These are phyloP conservation scores for Torrubiella hemipterigena DNA, from an alignment of 2,329 filamentous ascomycete genomes.

Conservation along the genomic window DNA sequence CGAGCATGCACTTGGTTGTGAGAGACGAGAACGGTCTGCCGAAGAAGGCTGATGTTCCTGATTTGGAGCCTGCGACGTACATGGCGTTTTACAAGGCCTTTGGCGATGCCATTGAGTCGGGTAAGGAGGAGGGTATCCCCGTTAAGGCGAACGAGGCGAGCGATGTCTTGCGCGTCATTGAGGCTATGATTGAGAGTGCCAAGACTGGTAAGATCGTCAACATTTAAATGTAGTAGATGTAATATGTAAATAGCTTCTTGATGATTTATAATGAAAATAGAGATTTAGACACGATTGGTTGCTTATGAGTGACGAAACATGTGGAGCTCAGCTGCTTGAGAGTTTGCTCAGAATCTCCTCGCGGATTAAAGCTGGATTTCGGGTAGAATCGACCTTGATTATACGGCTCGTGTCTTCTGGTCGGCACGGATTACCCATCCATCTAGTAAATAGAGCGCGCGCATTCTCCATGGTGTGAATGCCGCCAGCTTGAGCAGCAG, in stretches of 20 bases:
- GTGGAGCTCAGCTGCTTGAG: no score
- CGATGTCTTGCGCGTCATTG: conserved; percentile 40
- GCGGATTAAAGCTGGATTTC: conserved; percentile 8
- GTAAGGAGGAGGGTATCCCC: conserved; percentile 37
- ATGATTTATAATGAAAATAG: no score
- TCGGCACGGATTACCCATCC: conserved; percentile 18
- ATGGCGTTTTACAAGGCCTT: conserved; percentile 50
- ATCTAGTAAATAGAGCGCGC: conserved; percentile 13
- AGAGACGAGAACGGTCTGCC: conserved; percentile 38
- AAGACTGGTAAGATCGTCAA: conserved; percentile 31
- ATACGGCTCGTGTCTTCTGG: conserved; percentile 9
- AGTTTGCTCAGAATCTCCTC: conserved; percentile 13
- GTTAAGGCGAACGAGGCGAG: conserved; percentile 40
- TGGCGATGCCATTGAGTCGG: conserved; percentile 32
- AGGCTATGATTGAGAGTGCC: conserved; percentile 38
- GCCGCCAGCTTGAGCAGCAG: conserved; percentile 6
- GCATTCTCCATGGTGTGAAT: conserved; percentile 6
- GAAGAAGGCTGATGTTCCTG: conserved; percentile 37
- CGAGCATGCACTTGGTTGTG: conserved; percentile 46
- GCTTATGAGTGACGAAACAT: no score
- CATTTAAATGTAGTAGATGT: no score
- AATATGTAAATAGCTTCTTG: no score
- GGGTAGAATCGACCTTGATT: conserved; percentile 14
- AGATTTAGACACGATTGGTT: no score
- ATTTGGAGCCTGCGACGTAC: conserved; percentile 56